phyloP scores from a whole-genome alignment of 768 basidiomycete species.

The Mycena leptocephala region DNA sequence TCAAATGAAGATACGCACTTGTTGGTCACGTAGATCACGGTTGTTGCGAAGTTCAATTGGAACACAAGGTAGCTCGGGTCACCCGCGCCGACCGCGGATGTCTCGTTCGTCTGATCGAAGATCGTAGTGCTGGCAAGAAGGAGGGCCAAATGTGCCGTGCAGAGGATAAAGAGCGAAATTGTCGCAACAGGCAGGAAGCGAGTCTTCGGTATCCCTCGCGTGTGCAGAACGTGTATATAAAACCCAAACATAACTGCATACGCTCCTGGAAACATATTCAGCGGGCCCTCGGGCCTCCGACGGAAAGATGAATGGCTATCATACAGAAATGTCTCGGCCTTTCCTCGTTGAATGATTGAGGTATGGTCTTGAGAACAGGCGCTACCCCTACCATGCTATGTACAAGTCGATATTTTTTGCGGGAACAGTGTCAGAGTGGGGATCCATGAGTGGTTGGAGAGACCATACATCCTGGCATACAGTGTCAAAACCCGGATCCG shows the following conservation, averaged over 20 bases:
- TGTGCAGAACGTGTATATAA: constrained; percentile 9
- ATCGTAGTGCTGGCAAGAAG: neutral
- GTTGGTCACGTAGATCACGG: constrained; percentile 4
- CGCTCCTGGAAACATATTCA: neutral
- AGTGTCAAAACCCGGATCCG: too few relatives aligned
- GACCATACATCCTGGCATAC: too few relatives aligned
- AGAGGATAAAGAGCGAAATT: constrained; percentile 2
- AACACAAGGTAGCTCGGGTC: neutral
- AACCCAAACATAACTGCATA: constrained; percentile 18
- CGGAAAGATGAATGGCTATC: neutral
- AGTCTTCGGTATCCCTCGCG: neutral
- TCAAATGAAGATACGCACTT: constrained; percentile 12
- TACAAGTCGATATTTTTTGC: neutral
- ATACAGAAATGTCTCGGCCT: constrained; percentile 11
- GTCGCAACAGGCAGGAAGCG: neutral
- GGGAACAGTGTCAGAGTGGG: neutral
- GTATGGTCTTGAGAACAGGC: neutral
- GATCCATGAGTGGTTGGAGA: neutral
- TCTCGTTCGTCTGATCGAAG: neutral
- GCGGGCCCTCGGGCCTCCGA: neutral
- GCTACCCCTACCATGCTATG: neutral
- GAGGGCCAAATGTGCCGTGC: constrained; percentile 13
- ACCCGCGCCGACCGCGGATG: neutral
- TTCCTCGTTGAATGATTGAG: neutral
- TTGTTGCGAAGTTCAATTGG: neutral